Evolutionary conservation across 1,139 yeast species (phyloP), one percentile per base, ranked within the genome.

Genomic region (Oligophagozyma castellii): DNA sequence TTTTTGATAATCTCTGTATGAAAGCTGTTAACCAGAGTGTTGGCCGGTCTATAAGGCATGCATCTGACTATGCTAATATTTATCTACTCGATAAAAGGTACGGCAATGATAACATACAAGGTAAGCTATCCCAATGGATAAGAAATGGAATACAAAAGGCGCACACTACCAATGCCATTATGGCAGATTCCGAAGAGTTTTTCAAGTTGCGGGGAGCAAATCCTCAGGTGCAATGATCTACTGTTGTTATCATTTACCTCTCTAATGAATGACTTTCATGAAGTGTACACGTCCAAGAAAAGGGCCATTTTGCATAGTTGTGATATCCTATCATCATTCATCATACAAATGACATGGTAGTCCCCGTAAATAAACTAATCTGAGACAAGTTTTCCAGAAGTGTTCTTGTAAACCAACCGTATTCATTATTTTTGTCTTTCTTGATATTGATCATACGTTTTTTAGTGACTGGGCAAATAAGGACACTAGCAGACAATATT

Each of bases 11-110:
- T 46, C 61, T 83, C 6, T 84, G 95, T 49, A 79, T 89, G 93
- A 68, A 89, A 34, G 79, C 95, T 0, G 83, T 86, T 2, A 86
- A 86, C 48, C 98, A 86, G 54, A 74, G 93, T 54, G 76, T 89
- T 12, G 98, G 96, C 1, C 65, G 98, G 43, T 83, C 95, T 13
- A 86, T 86, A 22, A 61, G 98, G 35, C 95, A 86, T 51, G 66
- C 66, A 16, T 64, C 67, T 26, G 98, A 89, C 52, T 84, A 79
- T 46, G 75, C 96, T 0, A 64, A 70, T 11, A 77, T 89, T 8
- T 71, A 69, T 41, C 58, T 86, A 23, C 47, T 86, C 7, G 98
- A 89, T 48, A 53, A 55, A 23, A 59, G 96, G 32, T 89, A 70
- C 42, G 46, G 43, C 2, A 50, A 48, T 1, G 44, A 49, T 0